These are phyloP conservation scores for Phytophthora syringae DNA, from an alignment of 352 stramenopile genomes.

Conservation along the genomic window DNA sequence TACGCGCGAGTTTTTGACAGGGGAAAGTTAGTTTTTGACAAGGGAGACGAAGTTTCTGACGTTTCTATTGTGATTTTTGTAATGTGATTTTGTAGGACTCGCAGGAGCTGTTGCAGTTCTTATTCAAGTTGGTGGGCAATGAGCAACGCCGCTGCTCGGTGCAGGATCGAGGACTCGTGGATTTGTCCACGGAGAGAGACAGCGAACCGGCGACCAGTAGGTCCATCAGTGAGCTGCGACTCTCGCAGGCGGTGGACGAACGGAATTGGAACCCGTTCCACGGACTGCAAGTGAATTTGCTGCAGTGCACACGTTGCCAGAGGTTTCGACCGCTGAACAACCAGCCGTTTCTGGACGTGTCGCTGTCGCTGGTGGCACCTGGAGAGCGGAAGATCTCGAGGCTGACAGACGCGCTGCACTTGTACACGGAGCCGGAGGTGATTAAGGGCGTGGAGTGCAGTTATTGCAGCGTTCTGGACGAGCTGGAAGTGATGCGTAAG, in stretches of 20 bases:
- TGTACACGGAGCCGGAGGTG: slow-evolving; percentile 74
- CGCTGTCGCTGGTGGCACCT: slow-evolving; percentile 65
- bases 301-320: slow-evolving; percentile 74
- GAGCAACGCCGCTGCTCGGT: slow-evolving; percentile 62
- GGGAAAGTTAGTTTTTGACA: neutral
- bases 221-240: slow-evolving; percentile 77
- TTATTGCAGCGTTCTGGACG: slow-evolving; percentile 67
- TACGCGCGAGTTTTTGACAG: neutral
- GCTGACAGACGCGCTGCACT: slow-evolving; percentile 61
- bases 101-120: slow-evolving; percentile 86
- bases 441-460: slow-evolving; percentile 81
- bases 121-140: slow-evolving; percentile 82
- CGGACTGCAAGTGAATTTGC: slow-evolving; percentile 79
- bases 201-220: slow-evolving; percentile 9
- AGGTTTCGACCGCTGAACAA: slow-evolving; percentile 76
- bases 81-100: slow-evolving; percentile 75
- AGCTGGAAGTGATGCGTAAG: slow-evolving; percentile 49
- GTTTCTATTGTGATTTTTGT: neutral
- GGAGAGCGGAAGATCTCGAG: slow-evolving; percentile 41
- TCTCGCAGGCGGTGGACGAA: slow-evolving; percentile 69
- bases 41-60: no score
- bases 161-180: slow-evolving; percentile 61
- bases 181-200: slow-evolving; percentile 40
- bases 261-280: slow-evolving; percentile 80
- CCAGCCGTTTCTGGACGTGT: slow-evolving; percentile 81